Percentiles rank a stretch among this genome's conserved stretches.
phyloP scores from a whole-genome alignment of 768 basidiomycete genomes.

The Rhodosporidiobolus odoratus region DNA sequence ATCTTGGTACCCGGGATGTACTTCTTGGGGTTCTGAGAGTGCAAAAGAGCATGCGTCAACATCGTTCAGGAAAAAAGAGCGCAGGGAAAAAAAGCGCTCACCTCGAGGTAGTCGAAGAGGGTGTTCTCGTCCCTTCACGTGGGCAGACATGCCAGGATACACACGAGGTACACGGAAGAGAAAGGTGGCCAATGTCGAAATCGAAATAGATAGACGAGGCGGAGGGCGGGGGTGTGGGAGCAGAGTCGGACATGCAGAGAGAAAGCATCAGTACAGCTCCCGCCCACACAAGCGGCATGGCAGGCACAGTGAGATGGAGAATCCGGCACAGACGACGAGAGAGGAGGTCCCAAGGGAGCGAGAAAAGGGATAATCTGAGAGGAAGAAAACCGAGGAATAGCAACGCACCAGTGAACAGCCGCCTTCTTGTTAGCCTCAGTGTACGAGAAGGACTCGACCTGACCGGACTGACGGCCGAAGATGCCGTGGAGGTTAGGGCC shows the following conservation, averaged over 20 bases:
- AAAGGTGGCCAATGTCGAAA: too few species aligned
- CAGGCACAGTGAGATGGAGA: too few species aligned
- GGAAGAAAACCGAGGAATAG: background rate
- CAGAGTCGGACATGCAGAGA: too few species aligned
- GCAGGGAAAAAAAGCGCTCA: background rate
- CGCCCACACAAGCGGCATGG: too few species aligned
- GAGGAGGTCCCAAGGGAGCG: background rate
- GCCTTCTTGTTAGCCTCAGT: conserved; percentile 94
- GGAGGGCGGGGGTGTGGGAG: background rate
- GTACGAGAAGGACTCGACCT: conserved; percentile 69
- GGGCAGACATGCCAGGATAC: background rate
- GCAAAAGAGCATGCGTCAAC: background rate
- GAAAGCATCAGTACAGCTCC: too few species aligned
- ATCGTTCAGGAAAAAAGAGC: too few species aligned
- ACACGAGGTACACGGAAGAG: background rate
- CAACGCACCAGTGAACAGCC: conserved; percentile 66
- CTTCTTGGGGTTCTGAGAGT: background rate
- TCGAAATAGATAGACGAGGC: background rate
- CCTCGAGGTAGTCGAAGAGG: conserved; percentile 72
- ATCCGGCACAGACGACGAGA: background rate
- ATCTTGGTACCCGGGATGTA: conserved; percentile 39
- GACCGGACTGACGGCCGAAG: conserved; percentile 59
- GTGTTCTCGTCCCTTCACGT: conserved; percentile 58
- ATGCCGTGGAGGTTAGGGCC: conserved; percentile 87
- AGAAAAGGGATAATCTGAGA: background rate